Evolutionary conservation across 345 rosid species (phyloP), one percentile per base, ranked within the genome.

Genomic region (Gynandropsis gynandra): DNA sequence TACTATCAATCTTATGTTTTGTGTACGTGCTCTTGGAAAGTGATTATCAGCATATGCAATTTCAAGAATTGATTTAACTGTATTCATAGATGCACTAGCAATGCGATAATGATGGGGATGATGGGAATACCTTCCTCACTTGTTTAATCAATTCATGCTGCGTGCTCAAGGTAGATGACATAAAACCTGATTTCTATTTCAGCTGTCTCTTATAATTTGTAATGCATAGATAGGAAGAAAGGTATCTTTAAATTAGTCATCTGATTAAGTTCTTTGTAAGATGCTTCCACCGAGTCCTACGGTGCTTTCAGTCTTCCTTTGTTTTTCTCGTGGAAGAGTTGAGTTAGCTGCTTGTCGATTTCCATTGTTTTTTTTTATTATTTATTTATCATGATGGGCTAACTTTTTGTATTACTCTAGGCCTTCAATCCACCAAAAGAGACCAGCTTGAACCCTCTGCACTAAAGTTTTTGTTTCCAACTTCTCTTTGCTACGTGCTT

Each of bases 61-160:
- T 75, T 63, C 56, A 69, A 89, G 79, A 76, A 81, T 74, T 79
- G 63, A 74, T 83, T 86, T 86, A 80, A 81, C 81, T 83, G 82
- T 80, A 89, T 86, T 81, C 75, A 80, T 81, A 86, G 87, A 83
- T 86, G 67, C 80, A 83, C 87, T 89, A 85, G 83, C 93, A 76
- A 79, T 85, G 97, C 89, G 80, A 82, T 82, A 76, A 79, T 78
- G 89, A 86, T 83, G 95, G 83, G 83, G 87, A 86, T 83, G 90
- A 69, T 80, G 94, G 85, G 82, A 83, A 72, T 76, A 76, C 87
- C 85, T 76, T 82, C 82, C 84, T 74, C 86, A 70, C 89, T 80
- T 89, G 85, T 89, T 89, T 86, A 83, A 76, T 81, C 97, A 79
- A 85, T 89, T 77, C 95, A 67, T 77, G 82, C 84, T 77, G 87